phyloP scores from a whole-genome alignment of 805 yeast genomes.

The Starmerella gropengiesseri region DNA sequence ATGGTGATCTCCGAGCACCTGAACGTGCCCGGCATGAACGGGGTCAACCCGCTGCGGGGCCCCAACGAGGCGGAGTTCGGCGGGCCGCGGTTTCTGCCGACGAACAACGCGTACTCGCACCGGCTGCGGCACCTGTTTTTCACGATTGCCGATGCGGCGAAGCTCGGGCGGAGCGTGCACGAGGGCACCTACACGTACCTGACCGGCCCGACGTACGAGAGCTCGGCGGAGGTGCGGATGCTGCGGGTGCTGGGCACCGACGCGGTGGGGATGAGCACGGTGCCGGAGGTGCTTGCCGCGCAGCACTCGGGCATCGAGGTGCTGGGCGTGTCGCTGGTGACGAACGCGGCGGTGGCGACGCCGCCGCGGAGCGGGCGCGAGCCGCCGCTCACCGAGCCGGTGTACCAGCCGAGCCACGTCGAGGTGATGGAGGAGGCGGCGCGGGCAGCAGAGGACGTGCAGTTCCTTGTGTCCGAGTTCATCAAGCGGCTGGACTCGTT shows the following conservation, averaged over 20 bases:
- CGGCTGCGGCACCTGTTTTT: constrained; percentile 55
- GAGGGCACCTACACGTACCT: constrained; percentile 83
- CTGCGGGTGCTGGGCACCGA: constrained; percentile 70
- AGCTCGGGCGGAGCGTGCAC: constrained; percentile 47
- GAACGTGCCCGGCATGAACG: constrained; percentile 83
- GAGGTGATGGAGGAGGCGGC: constrained; percentile 81
- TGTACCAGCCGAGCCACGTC: constrained; percentile 78
- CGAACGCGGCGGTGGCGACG: constrained; percentile 67
- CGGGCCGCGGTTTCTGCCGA: constrained; percentile 66
- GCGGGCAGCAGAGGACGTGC: constrained; percentile 72
- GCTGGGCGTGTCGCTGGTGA: constrained; percentile 73
- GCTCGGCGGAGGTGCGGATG: constrained; percentile 81
- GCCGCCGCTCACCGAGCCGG: constrained; percentile 25
- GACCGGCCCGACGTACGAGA: constrained; percentile 90
- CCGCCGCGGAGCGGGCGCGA: constrained; percentile 29
- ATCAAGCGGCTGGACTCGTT: constrained; percentile 8
- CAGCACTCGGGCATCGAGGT: constrained; percentile 78
- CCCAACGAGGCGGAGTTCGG: constrained; percentile 73
- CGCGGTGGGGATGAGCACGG: constrained; percentile 96
- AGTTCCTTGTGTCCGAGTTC: constrained; percentile 40
- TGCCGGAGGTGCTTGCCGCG: constrained; percentile 89
- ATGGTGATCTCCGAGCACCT: constrained; percentile 87
- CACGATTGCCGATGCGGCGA: constrained; percentile 40
- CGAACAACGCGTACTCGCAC: constrained; percentile 81
- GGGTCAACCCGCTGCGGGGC: constrained; percentile 78